Conservation (phyloP, 1,284 basidiomycete genomes). For the Tylopilus orsonianus region DNA sequence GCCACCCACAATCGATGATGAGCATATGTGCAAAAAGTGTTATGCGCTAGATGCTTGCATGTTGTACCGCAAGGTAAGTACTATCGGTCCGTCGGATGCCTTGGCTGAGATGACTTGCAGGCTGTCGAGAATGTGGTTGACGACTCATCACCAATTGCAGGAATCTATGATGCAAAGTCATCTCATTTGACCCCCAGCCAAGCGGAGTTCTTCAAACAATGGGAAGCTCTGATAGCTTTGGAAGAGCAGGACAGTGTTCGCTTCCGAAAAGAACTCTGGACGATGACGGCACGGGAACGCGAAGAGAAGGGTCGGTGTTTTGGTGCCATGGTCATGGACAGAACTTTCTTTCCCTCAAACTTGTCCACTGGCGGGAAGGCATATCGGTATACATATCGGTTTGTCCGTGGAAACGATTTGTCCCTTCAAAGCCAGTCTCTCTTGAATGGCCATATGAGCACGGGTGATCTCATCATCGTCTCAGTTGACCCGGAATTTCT, state of each 20-base stretch:
- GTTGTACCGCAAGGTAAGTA: conserved; percentile 83
- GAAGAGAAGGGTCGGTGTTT: conserved; percentile 83
- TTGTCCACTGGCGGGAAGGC: conserved; percentile 42
- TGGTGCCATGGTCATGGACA: conserved; percentile 71
- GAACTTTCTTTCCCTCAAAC: conserved; percentile 27
- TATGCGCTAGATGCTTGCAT: conserved; percentile 88
- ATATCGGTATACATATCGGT: conserved; percentile 62
- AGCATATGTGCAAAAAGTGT: conserved; percentile 77
- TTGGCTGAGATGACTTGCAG: conserved; percentile 38
- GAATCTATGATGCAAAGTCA: conserved; percentile 78
- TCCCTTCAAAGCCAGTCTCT: conserved; percentile 38
- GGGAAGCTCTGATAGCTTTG: conserved; percentile 85
- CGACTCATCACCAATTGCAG: conserved; percentile 65
- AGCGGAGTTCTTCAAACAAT: conserved; percentile 81
- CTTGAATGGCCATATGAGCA: conserved; percentile 76
- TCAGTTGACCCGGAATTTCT: conserved; percentile 85
- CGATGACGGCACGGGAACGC: conserved; percentile 77
- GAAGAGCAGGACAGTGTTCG: conserved; percentile 87
- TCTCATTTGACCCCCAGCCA: conserved; percentile 74
- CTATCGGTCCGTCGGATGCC: conserved; percentile 2
- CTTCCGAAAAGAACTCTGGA: conserved; percentile 93
- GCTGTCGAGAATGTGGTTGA: conserved; percentile 68
- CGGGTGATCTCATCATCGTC: conserved; percentile 81
- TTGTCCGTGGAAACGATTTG: conserved; percentile 43
- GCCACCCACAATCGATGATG: conserved; percentile 86